phyloP scores from a whole-genome alignment of 139 green algal species.

The Chlamydomonas applanata region DNA sequence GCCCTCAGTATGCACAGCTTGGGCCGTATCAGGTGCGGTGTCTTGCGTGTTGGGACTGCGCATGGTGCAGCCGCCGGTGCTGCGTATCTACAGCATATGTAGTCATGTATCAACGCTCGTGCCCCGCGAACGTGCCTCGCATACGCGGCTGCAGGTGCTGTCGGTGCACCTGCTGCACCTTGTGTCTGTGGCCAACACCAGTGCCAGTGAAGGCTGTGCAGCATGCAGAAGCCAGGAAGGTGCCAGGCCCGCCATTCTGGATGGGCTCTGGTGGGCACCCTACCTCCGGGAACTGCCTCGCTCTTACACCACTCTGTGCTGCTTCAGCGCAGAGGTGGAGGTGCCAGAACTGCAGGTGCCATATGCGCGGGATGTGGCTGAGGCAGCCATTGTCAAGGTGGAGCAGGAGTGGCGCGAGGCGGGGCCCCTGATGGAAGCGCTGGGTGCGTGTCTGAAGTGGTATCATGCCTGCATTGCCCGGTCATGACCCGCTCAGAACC shows the following conservation, averaged over 20 bases:
- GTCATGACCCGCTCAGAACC: neutral
- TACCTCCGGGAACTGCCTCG: slow-evolving; percentile 73
- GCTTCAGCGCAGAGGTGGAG: slow-evolving; percentile 30
- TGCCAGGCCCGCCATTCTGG: too few species aligned
- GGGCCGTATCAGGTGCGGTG: neutral
- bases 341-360: slow-evolving; percentile 42
- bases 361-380: slow-evolving; percentile 27
- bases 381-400: slow-evolving; percentile 21
- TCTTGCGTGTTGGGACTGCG: too few species aligned
- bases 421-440: slow-evolving; percentile 28
- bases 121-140: too few species aligned
- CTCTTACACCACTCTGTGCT: slow-evolving; percentile 51
- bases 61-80: too few species aligned
- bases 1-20: neutral
- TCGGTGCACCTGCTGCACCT: slow-evolving; percentile 71
- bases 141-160: slow-evolving; percentile 67
- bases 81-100: too few species aligned
- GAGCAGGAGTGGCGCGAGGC: slow-evolving; percentile 30
- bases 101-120: too few species aligned
- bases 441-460: slow-evolving; percentile 14
- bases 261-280: slow-evolving; percentile 53
- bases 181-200: slow-evolving; percentile 9
- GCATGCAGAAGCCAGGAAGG: too few species aligned
- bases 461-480: neutral
- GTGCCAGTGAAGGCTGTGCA: too few species aligned